Percentiles rank a stretch among this genome's conserved stretches.
phyloP scores from a whole-genome alignment of 2,329 filamentous ascomycete species.

The Aschersonia sp. region DNA sequence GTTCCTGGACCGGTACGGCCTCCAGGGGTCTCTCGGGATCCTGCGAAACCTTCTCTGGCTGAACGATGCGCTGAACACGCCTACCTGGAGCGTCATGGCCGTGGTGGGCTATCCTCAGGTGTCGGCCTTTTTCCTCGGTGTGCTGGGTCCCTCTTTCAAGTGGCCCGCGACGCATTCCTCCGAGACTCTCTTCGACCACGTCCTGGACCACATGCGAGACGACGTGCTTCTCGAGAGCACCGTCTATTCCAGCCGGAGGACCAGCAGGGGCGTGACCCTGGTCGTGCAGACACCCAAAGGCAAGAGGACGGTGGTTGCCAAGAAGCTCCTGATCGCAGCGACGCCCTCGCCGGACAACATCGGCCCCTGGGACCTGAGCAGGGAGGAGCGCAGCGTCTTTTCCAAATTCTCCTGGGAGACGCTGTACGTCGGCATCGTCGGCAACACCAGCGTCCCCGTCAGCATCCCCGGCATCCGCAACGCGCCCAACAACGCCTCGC shows the following conservation, averaged over 20 bases:
- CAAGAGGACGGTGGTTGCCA: conserved; percentile 3
- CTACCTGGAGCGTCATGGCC: background rate
- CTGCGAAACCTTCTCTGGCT: conserved; percentile 1
- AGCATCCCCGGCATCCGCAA: background rate
- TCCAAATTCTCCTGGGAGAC: conserved; percentile 11
- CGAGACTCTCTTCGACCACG: background rate
- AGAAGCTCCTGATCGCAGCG: conserved; percentile 14
- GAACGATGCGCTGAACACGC: background rate
- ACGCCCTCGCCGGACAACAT: conserved; percentile 12
- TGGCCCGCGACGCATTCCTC: conserved; percentile 1
- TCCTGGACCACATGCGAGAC: background rate
- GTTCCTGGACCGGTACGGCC: background rate
- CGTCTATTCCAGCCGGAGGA: background rate
- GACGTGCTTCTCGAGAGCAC: conserved; percentile 1
- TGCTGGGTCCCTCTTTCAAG: background rate
- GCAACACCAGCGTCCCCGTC: conserved; percentile 6
- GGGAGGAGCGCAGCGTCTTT: conserved; percentile 10
- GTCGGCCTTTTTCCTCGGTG: background rate
- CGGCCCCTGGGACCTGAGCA: conserved; percentile 11
- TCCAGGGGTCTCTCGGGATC: background rate
- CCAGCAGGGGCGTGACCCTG: background rate
- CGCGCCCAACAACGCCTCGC: background rate
- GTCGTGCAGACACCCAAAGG: background rate
- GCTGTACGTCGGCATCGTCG: conserved; percentile 9
- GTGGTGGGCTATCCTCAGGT: background rate